A percentile compares a stretch with the other conserved stretches of the same genome.
Evolutionary conservation across 2,329 filamentous ascomycete species (phyloP).

Genomic region (Ampelomyces quisqualis): DNA sequence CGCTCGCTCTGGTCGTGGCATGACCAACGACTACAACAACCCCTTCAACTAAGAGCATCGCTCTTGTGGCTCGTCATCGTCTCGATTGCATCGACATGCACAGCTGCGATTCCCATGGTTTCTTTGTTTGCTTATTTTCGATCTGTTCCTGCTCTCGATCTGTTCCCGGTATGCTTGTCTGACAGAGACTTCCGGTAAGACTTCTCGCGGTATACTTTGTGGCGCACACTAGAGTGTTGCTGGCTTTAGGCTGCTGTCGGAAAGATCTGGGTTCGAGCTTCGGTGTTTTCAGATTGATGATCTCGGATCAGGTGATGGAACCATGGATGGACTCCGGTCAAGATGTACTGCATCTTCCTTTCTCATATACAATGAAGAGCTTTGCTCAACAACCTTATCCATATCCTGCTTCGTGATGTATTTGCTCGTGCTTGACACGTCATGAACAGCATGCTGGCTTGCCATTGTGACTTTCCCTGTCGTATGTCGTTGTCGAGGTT

Average conservation of each 20-base stretch:
- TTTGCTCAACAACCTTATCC: constrained; percentile 15
- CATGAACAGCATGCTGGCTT: too few species aligned
- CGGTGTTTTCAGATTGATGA: constrained; percentile 7
- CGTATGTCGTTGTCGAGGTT: neutral
- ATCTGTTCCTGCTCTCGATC: constrained; percentile 15
- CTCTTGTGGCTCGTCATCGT: constrained; percentile 2
- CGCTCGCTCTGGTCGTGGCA: constrained; percentile 7
- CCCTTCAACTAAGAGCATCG: constrained; percentile 14
- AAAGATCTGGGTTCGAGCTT: constrained; percentile 15
- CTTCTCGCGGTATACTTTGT: constrained; percentile 9
- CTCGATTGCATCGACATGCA: neutral
- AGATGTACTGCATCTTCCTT: constrained; percentile 9
- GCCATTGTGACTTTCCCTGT: neutral
- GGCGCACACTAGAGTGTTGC: constrained; percentile 10
- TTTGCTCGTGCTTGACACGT: too few species aligned
- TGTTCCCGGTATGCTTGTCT: constrained; percentile 18
- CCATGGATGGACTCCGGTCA: constrained; percentile 10
- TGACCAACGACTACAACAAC: constrained; percentile 8
- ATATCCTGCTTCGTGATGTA: constrained; percentile 9
- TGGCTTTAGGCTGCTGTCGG: constrained; percentile 11
- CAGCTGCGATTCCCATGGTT: neutral
- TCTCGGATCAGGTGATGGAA: constrained; percentile 22
- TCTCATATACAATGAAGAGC: constrained; percentile 13
- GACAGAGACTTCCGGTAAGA: constrained; percentile 10
- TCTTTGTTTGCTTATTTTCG: constrained; percentile 14